Evolutionary conservation across 1,284 basidiomycete species (phyloP).

Genomic region (Trametes versicolor): DNA sequence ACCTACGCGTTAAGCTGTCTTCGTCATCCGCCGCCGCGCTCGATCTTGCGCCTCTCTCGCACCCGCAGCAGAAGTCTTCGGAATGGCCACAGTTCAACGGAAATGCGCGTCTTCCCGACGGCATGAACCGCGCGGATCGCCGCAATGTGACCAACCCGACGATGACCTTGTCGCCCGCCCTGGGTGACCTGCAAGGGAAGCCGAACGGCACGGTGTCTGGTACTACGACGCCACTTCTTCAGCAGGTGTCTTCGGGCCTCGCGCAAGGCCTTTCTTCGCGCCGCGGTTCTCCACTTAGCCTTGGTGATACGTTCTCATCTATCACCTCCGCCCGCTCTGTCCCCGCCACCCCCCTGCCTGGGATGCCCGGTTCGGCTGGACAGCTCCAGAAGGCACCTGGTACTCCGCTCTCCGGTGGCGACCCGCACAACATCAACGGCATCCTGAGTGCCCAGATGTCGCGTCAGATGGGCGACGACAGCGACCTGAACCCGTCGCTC

Average conservation of each 20-base stretch:
- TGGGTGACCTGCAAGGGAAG: conserved; percentile 60
- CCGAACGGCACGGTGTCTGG: conserved; percentile 60
- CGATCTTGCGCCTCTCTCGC: conserved; percentile 69
- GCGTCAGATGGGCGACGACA: conserved; percentile 56
- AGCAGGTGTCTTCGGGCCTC: conserved; percentile 67
- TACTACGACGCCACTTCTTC: conserved; percentile 68
- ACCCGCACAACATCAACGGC: conserved; percentile 65
- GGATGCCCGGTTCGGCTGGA: conserved; percentile 55
- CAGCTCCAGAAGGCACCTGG: conserved; percentile 72
- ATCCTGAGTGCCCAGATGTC: conserved; percentile 65
- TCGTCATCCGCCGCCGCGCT: conserved; percentile 93
- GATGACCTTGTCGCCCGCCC: conserved; percentile 63
- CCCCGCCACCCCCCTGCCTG: conserved; percentile 76
- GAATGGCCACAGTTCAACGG: conserved; percentile 94
- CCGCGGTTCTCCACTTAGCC: conserved; percentile 73
- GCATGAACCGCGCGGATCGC: conserved; percentile 63
- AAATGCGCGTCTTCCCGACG: conserved; percentile 66
- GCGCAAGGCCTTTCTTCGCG: conserved; percentile 63
- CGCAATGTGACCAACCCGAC: conserved; percentile 80
- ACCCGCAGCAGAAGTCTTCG: conserved; percentile 78
- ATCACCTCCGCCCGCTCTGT: conserved; percentile 72
- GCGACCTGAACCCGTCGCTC: conserved; percentile 74
- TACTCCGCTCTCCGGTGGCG: conserved; percentile 52
- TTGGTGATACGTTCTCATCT: conserved; percentile 64
- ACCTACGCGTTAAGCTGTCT: conserved; percentile 63